A percentile compares a stretch with the other conserved stretches of the same genome.
Evolutionary conservation across 106 monocot species (phyloP).

Genomic region (Dioscorea alata): DNA sequence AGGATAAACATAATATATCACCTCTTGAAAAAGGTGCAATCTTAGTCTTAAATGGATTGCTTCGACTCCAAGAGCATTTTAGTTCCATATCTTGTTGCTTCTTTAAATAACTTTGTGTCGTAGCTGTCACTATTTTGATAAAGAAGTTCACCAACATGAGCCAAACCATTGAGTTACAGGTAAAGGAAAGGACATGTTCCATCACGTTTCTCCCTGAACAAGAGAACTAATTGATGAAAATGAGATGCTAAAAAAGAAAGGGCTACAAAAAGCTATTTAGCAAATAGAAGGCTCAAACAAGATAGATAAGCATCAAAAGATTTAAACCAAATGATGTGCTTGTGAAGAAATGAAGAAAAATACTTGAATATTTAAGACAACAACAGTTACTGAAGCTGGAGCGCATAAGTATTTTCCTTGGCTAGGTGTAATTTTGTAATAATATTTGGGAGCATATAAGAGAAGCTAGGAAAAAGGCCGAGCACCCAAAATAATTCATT

Average conservation of each 20-base stretch:
- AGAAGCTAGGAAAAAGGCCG: constrained; percentile 28
- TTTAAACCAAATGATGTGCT: too few relatives aligned
- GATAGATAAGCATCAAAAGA: too few relatives aligned
- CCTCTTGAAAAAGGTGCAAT: too few relatives aligned
- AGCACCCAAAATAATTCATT: constrained; percentile 47
- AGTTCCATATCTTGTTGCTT: constrained; percentile 38
- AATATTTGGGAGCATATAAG: constrained; percentile 27
- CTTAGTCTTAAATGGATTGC: too few relatives aligned
- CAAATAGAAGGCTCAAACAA: too few relatives aligned
- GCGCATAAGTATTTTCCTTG: constrained; percentile 17
- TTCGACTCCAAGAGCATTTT: too few relatives aligned
- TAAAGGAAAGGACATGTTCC: constrained; percentile 67
- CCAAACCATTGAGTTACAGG: constrained; percentile 81
- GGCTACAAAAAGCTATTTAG: too few relatives aligned
- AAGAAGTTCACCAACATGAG: constrained; percentile 74
- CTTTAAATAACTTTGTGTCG: constrained; percentile 59
- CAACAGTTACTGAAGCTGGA: too few relatives aligned
- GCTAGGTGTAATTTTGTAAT: constrained; percentile 32
- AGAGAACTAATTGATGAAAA: neutral
- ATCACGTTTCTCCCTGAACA: constrained; percentile 19
- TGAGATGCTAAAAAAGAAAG: too few relatives aligned
- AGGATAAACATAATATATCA: too few relatives aligned
- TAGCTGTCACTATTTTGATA: constrained; percentile 60
- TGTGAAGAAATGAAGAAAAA: too few relatives aligned
- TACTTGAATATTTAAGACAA: too few relatives aligned